phyloP scores from a whole-genome alignment of 2,329 filamentous ascomycete species.

The Aspergillus felis region DNA sequence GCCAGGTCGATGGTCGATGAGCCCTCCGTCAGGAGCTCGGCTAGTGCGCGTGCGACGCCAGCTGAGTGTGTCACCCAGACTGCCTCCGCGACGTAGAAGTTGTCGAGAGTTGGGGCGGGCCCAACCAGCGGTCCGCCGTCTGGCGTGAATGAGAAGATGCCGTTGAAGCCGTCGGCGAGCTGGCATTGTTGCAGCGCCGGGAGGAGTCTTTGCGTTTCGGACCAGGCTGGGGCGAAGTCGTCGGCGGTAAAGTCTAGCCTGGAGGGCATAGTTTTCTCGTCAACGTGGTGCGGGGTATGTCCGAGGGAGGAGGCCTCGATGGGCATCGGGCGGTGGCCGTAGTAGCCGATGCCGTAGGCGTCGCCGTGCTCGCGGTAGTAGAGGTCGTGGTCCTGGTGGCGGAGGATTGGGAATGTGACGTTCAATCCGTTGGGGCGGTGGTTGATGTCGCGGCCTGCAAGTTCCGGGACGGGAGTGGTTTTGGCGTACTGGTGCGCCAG shows the following conservation, averaged over 20 bases:
- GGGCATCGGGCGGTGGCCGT: constrained; percentile 61
- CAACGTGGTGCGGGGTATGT: constrained; percentile 50
- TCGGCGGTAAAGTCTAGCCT: constrained; percentile 56
- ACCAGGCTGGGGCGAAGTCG: constrained; percentile 60
- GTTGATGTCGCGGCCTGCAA: constrained; percentile 37
- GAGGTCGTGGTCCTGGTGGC: constrained; percentile 61
- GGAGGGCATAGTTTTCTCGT: constrained; percentile 61
- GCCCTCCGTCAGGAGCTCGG: constrained; percentile 56
- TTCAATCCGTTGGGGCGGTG: constrained; percentile 43
- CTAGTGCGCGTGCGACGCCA: constrained; percentile 58
- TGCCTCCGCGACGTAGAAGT: constrained; percentile 62
- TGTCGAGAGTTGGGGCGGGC: constrained; percentile 54
- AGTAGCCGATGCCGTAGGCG: constrained; percentile 60
- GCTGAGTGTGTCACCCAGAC: constrained; percentile 66
- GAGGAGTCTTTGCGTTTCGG: constrained; percentile 52
- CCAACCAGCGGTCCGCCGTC: constrained; percentile 60
- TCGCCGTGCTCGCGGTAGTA: constrained; percentile 65
- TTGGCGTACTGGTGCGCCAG: constrained; percentile 63
- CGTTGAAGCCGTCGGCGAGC: constrained; percentile 61
- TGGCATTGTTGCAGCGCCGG: constrained; percentile 50
- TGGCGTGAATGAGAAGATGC: constrained; percentile 63
- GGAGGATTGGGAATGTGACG: constrained; percentile 55
- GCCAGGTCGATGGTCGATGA: constrained; percentile 54
- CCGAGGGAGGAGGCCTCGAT: constrained; percentile 54
- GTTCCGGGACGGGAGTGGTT: constrained; percentile 51